A percentile compares a stretch with the other conserved stretches of the same genome.
Conservation (phyloP, 768 basidiomycete species). For the Russula earlei region DNA sequence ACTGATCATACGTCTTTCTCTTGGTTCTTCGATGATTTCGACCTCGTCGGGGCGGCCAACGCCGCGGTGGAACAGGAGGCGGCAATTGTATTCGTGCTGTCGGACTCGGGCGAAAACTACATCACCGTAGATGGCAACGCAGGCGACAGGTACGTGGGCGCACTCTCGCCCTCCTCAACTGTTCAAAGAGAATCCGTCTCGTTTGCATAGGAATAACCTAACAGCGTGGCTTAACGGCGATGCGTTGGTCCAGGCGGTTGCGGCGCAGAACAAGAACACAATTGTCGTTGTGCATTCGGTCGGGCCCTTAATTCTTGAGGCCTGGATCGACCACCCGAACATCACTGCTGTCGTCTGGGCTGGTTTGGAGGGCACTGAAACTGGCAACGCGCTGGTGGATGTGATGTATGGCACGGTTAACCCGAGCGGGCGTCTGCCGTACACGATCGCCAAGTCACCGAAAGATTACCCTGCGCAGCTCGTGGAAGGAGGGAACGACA, state of each 20-base stretch:
- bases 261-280: slow-evolving; percentile 57
- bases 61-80: slow-evolving; percentile 36
- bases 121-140: slow-evolving; percentile 66
- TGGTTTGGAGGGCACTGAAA: slow-evolving; percentile 61
- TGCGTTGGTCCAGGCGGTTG: slow-evolving; percentile 54
- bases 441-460: slow-evolving; percentile 54
- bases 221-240: slow-evolving; percentile 25
- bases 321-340: slow-evolving; percentile 44
- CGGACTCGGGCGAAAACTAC: slow-evolving; percentile 76
- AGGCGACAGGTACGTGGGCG: slow-evolving; percentile 40
- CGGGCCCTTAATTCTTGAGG: slow-evolving; percentile 31
- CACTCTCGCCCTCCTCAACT: neutral
- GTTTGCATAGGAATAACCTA: slow-evolving; percentile 16
- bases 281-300: slow-evolving; percentile 55
- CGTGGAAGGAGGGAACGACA: neutral
- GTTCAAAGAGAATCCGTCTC: neutral
- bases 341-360: neutral
- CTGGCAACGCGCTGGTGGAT: slow-evolving; percentile 54
- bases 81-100: slow-evolving; percentile 67
- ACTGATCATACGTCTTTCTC: slow-evolving; percentile 54
- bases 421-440: slow-evolving; percentile 57
- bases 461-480: slow-evolving; percentile 1
- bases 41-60: slow-evolving; percentile 33
- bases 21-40: slow-evolving; percentile 63
- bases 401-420: slow-evolving; percentile 70